These are phyloP conservation scores for Hortiboletus campestris DNA, from an alignment of 768 basidiomycete genomes.

Conservation along the genomic window DNA sequence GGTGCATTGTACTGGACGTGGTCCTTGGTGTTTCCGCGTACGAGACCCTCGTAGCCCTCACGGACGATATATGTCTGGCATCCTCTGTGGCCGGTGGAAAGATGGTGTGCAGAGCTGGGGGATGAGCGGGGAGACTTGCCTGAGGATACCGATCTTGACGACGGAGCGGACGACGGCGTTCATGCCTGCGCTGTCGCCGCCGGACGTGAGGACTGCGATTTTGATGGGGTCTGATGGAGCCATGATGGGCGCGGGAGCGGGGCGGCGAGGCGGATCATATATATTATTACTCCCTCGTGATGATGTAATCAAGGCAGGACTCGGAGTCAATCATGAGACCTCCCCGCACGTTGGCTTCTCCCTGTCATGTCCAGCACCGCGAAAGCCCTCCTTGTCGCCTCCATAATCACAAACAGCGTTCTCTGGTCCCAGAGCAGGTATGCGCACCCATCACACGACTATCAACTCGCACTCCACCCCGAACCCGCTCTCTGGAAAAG, in stretches of 20 bases:
- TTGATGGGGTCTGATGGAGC: constrained; percentile 50
- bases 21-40: constrained; percentile 68
- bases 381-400: constrained; percentile 49
- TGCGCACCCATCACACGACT: constrained; percentile 26
- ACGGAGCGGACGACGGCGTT: constrained; percentile 93
- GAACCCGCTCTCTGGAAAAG: constrained; percentile 12
- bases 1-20: constrained; percentile 25
- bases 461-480: neutral
- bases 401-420: constrained; percentile 55
- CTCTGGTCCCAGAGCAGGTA: constrained; percentile 66
- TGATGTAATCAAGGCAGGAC: constrained; percentile 16
- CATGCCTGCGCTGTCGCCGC: constrained; percentile 98
- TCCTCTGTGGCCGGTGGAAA: constrained; percentile 44
- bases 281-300: neutral
- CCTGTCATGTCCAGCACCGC: constrained; percentile 40
- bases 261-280: too few relatives aligned
- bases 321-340: too few relatives aligned
- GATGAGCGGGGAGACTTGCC: constrained; percentile 46
- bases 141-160: constrained; percentile 88
- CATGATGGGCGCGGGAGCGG: too few relatives aligned
- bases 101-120: too few relatives aligned
- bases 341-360: too few relatives aligned
- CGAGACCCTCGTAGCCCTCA: constrained; percentile 98
- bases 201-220: constrained; percentile 91
- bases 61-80: constrained; percentile 96